phyloP scores from a whole-genome alignment of 306 rosid genomes.

The Trifolium dubium region DNA sequence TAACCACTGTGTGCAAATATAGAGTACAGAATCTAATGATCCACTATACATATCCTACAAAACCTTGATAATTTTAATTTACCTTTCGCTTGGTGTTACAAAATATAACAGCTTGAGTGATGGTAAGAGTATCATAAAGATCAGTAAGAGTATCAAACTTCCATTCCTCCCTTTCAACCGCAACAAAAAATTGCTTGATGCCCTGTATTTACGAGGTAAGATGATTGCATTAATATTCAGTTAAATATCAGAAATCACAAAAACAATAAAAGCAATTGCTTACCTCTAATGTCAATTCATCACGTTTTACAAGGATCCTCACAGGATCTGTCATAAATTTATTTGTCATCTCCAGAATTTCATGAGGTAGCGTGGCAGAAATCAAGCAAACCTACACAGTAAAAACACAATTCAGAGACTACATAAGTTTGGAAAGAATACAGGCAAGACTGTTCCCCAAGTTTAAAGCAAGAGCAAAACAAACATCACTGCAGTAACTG shows the following conservation, averaged over 20 bases:
- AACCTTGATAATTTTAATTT: conserved; percentile 18
- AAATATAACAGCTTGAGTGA: conserved; percentile 98
- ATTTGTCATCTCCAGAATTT: conserved; percentile 93
- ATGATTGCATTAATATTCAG: conserved; percentile 33
- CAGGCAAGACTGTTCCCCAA: conserved; percentile 7
- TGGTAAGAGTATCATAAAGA: conserved; percentile 95
- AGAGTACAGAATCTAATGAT: conserved; percentile 6
- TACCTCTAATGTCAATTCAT: conserved; percentile 98
- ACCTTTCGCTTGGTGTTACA: conserved; percentile 98
- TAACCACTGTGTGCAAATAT: conserved; percentile 1
- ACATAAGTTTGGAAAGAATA: conserved; percentile 18
- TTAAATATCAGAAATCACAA: conserved; percentile 17
- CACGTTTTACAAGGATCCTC: conserved; percentile 97
- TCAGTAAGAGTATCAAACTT: conserved; percentile 96
- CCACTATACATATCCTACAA: conserved; percentile 5
- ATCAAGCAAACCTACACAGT: conserved; percentile 80
- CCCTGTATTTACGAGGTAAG: conserved; percentile 60
- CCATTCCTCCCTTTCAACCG: conserved; percentile 98
- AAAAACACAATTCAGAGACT: conserved; percentile 34
- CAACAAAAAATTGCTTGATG: conserved; percentile 97
- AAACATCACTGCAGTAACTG: neutral
- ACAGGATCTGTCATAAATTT: conserved; percentile 99
- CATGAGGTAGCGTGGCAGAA: conserved; percentile 99
- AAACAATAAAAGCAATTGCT: conserved; percentile 32
- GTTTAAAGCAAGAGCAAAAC: neutral